Percentiles rank a stretch among this genome's conserved stretches.
Conservation (phyloP, 1,284 basidiomycete species). For the Irpex sp. region DNA sequence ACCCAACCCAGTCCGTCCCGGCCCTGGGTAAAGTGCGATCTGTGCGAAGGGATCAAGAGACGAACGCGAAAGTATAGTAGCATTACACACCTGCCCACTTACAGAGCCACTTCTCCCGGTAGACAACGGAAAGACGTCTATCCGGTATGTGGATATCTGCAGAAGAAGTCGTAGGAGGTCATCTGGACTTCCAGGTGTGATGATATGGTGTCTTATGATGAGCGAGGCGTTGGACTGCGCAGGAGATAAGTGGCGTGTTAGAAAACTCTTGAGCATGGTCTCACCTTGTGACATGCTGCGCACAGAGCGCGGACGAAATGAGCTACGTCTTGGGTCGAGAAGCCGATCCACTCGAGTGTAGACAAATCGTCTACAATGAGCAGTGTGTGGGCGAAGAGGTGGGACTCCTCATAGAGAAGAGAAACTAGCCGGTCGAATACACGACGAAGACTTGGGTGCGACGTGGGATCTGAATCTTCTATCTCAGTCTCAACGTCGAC, state of each 20-base stretch:
- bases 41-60: conserved; percentile 21
- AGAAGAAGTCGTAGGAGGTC: conserved; percentile 52
- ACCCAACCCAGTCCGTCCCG: conserved; percentile 32
- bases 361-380: conserved; percentile 67
- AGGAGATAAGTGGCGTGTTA: neutral
- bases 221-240: conserved; percentile 47
- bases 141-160: conserved; percentile 58
- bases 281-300: conserved; percentile 53
- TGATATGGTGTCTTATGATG: conserved; percentile 59
- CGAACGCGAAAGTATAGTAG: neutral
- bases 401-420: conserved; percentile 13
- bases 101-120: conserved; percentile 73
- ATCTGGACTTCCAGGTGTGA: conserved; percentile 52
- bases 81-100: conserved; percentile 59
- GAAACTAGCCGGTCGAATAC: conserved; percentile 33
- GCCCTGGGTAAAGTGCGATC: conserved; percentile 61
- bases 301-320: conserved; percentile 57
- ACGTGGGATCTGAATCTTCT: conserved; percentile 14
- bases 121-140: conserved; percentile 64
- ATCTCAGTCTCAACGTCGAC: conserved; percentile 39
- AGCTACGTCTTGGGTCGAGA: conserved; percentile 42
- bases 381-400: conserved; percentile 24
- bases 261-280: neutral
- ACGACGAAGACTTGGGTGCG: conserved; percentile 24
- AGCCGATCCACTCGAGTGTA: conserved; percentile 65